A percentile compares a stretch with the other conserved stretches of the same genome.
These are phyloP conservation scores for Suillus tomentosus DNA, from an alignment of 768 basidiomycete genomes.

Conservation along the genomic window DNA sequence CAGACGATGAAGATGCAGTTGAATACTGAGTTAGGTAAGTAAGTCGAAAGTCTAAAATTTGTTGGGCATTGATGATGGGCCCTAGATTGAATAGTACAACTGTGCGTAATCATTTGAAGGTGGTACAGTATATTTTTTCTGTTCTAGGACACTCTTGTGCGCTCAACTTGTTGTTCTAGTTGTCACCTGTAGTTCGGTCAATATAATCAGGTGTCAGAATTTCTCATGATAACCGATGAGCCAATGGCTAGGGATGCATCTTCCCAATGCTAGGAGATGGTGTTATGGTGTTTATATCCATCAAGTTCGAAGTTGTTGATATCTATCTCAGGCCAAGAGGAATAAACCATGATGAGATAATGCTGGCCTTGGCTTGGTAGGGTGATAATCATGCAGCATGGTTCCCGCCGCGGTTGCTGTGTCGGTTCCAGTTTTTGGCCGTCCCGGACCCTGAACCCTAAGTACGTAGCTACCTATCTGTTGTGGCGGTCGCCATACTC, in stretches of 20 bases:
- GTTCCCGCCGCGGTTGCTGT: not conserved
- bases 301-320: not conserved
- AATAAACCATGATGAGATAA: not conserved
- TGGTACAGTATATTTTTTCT: slow-evolving; percentile 8
- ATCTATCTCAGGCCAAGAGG: not conserved
- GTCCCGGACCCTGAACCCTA: not conserved
- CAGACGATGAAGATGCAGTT: slow-evolving; percentile 80
- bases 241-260: not conserved
- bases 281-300: not conserved
- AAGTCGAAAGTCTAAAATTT: not conserved
- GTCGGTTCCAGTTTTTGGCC: too few relatives aligned
- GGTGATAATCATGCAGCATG: not conserved
- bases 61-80: slow-evolving; percentile 1
- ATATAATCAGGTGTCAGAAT: slow-evolving; percentile 8
- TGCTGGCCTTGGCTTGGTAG: not conserved
- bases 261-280: not conserved
- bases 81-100: slow-evolving; percentile 6
- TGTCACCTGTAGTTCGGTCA: slow-evolving; percentile 7
- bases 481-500: not conserved
- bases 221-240: not conserved
- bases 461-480: not conserved
- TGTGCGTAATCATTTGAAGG: slow-evolving; percentile 8
- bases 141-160: slow-evolving; percentile 4
- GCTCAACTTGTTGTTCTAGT: slow-evolving; percentile 11
- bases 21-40: slow-evolving; percentile 54